phyloP scores from a whole-genome alignment of 495 filamentous ascomycete genomes.

The Aspergillus sclerotiicarbonarius region DNA sequence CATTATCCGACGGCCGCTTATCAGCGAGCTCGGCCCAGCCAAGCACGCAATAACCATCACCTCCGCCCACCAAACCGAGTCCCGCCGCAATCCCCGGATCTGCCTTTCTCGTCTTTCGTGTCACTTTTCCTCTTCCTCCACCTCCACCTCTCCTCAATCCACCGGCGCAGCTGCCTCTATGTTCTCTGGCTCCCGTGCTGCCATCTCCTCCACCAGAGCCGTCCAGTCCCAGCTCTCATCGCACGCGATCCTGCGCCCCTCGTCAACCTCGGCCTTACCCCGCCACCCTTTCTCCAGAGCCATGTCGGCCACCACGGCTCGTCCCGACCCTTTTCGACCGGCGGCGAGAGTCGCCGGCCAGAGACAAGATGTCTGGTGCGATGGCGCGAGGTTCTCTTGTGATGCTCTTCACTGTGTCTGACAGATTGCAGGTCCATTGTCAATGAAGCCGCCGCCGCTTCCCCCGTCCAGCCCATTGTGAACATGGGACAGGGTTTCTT shows the following conservation, averaged over 20 bases:
- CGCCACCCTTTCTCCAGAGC: conserved; percentile 30
- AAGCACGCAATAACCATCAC: conserved; percentile 15
- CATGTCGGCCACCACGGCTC: conserved; percentile 45
- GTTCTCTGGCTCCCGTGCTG: conserved; percentile 10
- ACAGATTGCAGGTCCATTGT: conserved; percentile 72
- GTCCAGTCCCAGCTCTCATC: conserved; percentile 8
- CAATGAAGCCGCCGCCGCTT: conserved; percentile 85
- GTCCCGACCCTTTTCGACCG: conserved; percentile 59
- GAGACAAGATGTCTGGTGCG: conserved; percentile 91
- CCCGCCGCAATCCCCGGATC: conserved; percentile 3
- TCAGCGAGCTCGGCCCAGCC: neutral
- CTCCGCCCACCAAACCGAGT: neutral
- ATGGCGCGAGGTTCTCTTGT: neutral
- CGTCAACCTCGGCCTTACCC: conserved; percentile 17
- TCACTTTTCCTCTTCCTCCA: conserved; percentile 2
- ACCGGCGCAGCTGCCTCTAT: conserved; percentile 12
- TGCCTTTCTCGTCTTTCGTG: neutral
- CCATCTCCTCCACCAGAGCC: conserved; percentile 3
- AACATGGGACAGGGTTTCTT: conserved; percentile 99
- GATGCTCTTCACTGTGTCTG: neutral
- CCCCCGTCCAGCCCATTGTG: conserved; percentile 84
- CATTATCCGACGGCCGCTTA: neutral
- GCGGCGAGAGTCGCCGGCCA: conserved; percentile 76
- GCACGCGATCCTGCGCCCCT: conserved; percentile 2
- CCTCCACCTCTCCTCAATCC: conserved; percentile 4